Percentiles rank a stretch among this genome's conserved stretches.
Conservation (phyloP, 768 basidiomycete genomes). For the Phaeotremella fagi region DNA sequence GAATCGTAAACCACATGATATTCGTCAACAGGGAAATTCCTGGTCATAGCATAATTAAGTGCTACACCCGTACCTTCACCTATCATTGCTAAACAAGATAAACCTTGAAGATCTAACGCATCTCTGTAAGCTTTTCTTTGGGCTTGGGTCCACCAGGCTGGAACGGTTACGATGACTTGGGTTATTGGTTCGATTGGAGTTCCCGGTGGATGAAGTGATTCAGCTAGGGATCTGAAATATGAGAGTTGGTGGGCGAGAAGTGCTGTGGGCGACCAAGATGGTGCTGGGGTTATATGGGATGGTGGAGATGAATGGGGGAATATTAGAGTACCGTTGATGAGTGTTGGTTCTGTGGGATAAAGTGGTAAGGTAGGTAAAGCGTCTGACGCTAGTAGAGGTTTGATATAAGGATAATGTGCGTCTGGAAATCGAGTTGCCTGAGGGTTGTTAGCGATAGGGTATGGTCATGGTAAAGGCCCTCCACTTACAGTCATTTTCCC, state of each 20-base stretch:
- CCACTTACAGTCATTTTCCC: slow-evolving; percentile 75
- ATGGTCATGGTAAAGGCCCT: not conserved
- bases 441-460: slow-evolving; percentile 6
- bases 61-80: slow-evolving; percentile 82
- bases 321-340: slow-evolving; percentile 30
- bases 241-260: slow-evolving; percentile 89
- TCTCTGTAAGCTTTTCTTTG: slow-evolving; percentile 89
- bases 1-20: slow-evolving; percentile 87
- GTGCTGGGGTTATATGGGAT: slow-evolving; percentile 24
- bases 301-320: slow-evolving; percentile 42
- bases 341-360: slow-evolving; percentile 40
- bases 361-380: slow-evolving; percentile 23
- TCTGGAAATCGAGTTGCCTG: slow-evolving; percentile 88
- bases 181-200: slow-evolving; percentile 62
- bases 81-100: slow-evolving; percentile 75
- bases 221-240: slow-evolving; percentile 84
- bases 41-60: slow-evolving; percentile 96
- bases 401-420: slow-evolving; percentile 79
- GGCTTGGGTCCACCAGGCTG: slow-evolving; percentile 80
- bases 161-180: slow-evolving; percentile 85
- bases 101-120: slow-evolving; percentile 84
- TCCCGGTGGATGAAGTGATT: slow-evolving; percentile 54
- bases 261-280: slow-evolving; percentile 77
- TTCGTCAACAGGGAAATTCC: slow-evolving; percentile 66
- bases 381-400: slow-evolving; percentile 64